phyloP scores from a whole-genome alignment of 805 yeast genomes.

The Saccharomyces mikatae region DNA sequence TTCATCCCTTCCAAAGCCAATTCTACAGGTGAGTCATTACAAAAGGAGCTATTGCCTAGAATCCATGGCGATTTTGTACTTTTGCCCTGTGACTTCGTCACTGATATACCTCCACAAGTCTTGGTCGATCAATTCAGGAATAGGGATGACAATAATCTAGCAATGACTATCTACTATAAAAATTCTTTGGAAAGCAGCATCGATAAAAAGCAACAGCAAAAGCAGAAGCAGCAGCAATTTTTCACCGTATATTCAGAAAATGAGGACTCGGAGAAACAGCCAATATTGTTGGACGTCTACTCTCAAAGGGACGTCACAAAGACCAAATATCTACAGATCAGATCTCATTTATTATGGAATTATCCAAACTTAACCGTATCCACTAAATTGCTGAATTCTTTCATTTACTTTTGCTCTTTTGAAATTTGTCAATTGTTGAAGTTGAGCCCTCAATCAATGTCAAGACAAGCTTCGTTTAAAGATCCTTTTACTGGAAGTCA shows the following conservation, averaged over 20 bases:
- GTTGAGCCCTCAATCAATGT: conserved; percentile 2
- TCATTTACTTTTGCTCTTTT: conserved; percentile 56
- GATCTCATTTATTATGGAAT: conserved; percentile 87
- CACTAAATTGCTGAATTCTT: conserved; percentile 63
- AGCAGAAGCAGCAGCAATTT: conserved; percentile 38
- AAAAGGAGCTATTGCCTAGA: conserved; percentile 37
- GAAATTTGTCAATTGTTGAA: conserved; percentile 45
- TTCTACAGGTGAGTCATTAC: conserved; percentile 56
- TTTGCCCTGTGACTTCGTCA: conserved; percentile 88
- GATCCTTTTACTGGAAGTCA: not conserved
- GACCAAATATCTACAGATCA: conserved; percentile 61
- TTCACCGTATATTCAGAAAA: conserved; percentile 58
- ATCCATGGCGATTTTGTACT: conserved; percentile 56
- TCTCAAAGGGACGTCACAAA: conserved; percentile 60
- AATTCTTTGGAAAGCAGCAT: conserved; percentile 72
- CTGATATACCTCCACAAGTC: conserved; percentile 86
- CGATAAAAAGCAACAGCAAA: conserved; percentile 47
- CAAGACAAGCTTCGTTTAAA: not conserved
- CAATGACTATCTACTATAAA: conserved; percentile 67
- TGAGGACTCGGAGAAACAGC: conserved; percentile 30
- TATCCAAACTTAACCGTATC: conserved; percentile 73
- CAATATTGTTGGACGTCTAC: conserved; percentile 59
- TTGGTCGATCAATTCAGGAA: conserved; percentile 77
- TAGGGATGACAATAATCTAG: conserved; percentile 57
- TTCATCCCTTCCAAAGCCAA: conserved; percentile 40